phyloP scores from a whole-genome alignment of 1,139 yeast species.

The Sugiyamaella paludigena region DNA sequence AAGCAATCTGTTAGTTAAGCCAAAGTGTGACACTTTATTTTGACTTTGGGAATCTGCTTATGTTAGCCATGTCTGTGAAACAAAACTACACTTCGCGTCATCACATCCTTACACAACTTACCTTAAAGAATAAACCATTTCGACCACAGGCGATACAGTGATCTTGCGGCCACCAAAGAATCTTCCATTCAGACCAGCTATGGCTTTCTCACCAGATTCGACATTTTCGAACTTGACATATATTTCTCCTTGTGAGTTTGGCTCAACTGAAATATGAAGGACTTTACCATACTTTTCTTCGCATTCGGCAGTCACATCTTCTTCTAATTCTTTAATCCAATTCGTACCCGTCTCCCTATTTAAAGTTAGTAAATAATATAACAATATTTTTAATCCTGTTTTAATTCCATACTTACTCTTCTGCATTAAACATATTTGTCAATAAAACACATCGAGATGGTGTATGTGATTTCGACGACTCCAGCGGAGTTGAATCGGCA shows the following conservation, averaged over 20 bases:
- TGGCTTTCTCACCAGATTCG: conserved; percentile 35
- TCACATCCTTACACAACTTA: conserved; percentile 15
- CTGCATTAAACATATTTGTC: conserved; percentile 40
- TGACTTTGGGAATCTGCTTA: too few species aligned
- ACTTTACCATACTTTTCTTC: conserved; percentile 41
- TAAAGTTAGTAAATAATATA: neutral
- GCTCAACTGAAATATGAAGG: conserved; percentile 37
- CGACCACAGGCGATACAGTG: conserved; percentile 36
- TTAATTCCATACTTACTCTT: conserved; percentile 31
- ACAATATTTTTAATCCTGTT: neutral
- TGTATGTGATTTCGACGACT: neutral
- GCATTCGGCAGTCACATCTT: conserved; percentile 40
- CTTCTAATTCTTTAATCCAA: conserved; percentile 40
- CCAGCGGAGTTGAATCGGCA: too few species aligned
- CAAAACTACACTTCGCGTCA: too few species aligned
- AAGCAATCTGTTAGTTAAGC: too few species aligned
- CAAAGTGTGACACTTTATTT: too few species aligned
- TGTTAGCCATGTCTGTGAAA: too few species aligned
- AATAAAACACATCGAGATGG: conserved; percentile 36
- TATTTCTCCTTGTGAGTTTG: conserved; percentile 36
- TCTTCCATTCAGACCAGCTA: conserved; percentile 38
- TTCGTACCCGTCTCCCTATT: conserved; percentile 37
- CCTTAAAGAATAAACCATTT: conserved; percentile 35
- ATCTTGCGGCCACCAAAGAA: conserved; percentile 39
- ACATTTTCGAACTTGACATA: conserved; percentile 36